Evolutionary conservation across 2,329 filamentous ascomycete species (phyloP).

Genomic region (Hypoxylon sp.): DNA sequence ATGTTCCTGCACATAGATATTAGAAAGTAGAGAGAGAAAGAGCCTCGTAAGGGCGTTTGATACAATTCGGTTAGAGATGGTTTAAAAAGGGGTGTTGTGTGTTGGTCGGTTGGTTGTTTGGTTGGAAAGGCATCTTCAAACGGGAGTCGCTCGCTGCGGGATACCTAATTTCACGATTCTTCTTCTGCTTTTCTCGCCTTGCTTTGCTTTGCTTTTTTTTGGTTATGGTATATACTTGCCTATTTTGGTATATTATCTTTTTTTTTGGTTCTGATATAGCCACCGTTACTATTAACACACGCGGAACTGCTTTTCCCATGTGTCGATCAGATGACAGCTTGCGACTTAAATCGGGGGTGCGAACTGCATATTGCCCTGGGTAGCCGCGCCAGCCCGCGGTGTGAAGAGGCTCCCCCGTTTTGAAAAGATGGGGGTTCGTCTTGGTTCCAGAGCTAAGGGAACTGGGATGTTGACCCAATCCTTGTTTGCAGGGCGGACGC

Average conservation of each 20-base stretch:
- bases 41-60: conserved; percentile 20
- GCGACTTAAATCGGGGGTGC: conserved; percentile 21
- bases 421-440: conserved; percentile 17
- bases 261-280: conserved; percentile 27
- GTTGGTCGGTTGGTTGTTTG: too few species aligned
- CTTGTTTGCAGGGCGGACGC: conserved; percentile 5
- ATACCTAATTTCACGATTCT: conserved; percentile 36
- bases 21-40: conserved; percentile 32
- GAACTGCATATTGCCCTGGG: conserved; percentile 16
- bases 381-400: conserved; percentile 3
- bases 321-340: conserved; percentile 34
- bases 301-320: conserved; percentile 24
- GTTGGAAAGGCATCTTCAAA: conserved; percentile 22
- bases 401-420: conserved; percentile 29
- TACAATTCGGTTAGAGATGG: conserved; percentile 36
- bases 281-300: conserved; percentile 22
- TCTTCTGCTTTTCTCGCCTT: conserved; percentile 10
- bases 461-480: conserved; percentile 13
- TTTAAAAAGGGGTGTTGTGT: conserved; percentile 21
- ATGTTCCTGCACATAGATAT: conserved; percentile 41
- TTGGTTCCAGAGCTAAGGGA: conserved; percentile 1
- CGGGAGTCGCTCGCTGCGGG: conserved; percentile 32
- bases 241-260: conserved; percentile 32
- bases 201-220: conserved; percentile 1
- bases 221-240: conserved; percentile 38